Base-by-base conservation (phyloP, 441 rosid genomes). In the Brassica balearica region DNA sequence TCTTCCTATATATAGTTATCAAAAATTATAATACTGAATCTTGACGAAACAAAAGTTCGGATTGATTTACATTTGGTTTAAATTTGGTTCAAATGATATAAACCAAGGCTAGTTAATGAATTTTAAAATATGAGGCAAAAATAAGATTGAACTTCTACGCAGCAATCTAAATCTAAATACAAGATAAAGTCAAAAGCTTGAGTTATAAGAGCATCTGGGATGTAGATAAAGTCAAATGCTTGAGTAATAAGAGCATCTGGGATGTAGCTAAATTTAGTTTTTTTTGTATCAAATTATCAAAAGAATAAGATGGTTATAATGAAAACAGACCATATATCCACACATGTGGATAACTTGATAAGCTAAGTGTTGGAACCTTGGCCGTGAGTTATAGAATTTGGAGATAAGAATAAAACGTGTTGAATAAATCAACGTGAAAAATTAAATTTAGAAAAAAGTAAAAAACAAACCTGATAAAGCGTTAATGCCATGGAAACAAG, bases 401-500 rank as follows among this genome's bases (percentile, higher is more conserved):
- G 62, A 56, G 62, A 56, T 56, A 56, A 56, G 62, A 56, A 56
- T 56, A 19, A 56, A 56, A 56, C 11, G 22, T 55, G 23, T 55
- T 55, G 60, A 55, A 55, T 3, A 55, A 53, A 15, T 55, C 22
- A 55, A 55, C 15, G 1, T 9, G 34, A 1, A 4, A 61, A 20
- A 58, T 3, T 0, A 15, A 65, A 15, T 20, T 20, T 60, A 22
- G 15, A 15, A 29, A 0, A 59, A 73, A 9, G 20, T 19, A 8
- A 59, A 59, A 59, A 62, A 6, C 14, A 77, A 58, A 94, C 97
- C 97, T 90, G 97, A 90, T 74, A 92, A 82, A 74, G 96, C 97
- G 84, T 90, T 92, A 63, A 95, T 85, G 72, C 94, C 92, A 81
- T 95, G 88, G 82, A 91, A 86, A 84, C 87, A 85, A 70, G 98